These are phyloP conservation scores for Coemansia sp. DNA, from an alignment of 192 early-diverging fungal species.

Conservation along the genomic window DNA sequence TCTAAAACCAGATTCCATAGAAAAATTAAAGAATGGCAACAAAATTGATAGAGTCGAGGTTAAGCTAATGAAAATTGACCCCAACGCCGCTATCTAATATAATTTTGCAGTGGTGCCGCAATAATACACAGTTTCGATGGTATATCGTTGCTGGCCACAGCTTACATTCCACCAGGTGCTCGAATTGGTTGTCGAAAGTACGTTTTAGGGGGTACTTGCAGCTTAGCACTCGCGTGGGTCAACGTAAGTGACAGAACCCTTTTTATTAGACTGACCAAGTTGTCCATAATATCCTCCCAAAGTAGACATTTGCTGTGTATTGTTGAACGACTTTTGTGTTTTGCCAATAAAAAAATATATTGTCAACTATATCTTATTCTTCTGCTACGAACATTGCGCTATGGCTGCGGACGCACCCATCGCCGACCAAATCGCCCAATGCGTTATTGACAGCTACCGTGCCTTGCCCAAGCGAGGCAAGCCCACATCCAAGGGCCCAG, in stretches of 20 bases:
- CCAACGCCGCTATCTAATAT: background rate
- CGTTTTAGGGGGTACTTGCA: too few species aligned
- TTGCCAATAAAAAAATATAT: background rate
- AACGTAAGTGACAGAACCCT: too few species aligned
- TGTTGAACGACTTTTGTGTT: background rate
- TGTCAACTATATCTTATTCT: background rate
- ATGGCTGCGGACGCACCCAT: background rate
- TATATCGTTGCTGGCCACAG: too few species aligned
- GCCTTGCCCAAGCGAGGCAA: conserved; percentile 78
- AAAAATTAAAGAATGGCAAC: background rate
- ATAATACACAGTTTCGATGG: too few species aligned
- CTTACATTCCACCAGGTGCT: too few species aligned
- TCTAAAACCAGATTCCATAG: background rate
- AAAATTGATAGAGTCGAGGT: background rate
- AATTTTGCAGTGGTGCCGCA: background rate
- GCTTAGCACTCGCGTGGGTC: too few species aligned
- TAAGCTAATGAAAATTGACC: background rate
- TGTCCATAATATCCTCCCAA: conserved; percentile 1
- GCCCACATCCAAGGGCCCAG: conserved; percentile 55
- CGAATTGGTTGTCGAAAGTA: too few species aligned
- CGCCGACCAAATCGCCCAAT: conserved; percentile 55
- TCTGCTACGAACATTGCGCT: background rate
- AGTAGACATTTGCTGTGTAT: background rate
- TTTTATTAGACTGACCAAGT: background rate
- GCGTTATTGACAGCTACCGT: conserved; percentile 60